Conservation (phyloP, 148 eudicot genomes). For the Camellia japonica region DNA sequence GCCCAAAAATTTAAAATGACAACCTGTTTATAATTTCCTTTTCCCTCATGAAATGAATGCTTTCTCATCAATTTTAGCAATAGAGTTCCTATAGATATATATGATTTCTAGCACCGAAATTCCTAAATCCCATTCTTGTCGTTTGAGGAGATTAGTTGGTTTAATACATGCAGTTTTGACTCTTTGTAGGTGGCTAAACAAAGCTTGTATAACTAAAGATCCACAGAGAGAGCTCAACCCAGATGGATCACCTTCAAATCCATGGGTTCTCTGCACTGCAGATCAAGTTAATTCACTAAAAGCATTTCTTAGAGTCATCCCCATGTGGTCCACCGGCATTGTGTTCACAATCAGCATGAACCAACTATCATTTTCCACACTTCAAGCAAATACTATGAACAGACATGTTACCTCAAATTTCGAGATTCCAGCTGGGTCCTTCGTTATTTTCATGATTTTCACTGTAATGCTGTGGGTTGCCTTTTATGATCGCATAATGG, state of each 20-base stretch:
- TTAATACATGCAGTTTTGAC: neutral
- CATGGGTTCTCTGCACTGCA: neutral
- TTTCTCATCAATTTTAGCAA: neutral
- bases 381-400: slow-evolving; percentile 22
- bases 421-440: slow-evolving; percentile 35
- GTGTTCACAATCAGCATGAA: neutral
- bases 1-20: too few species aligned
- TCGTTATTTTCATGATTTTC: slow-evolving; percentile 19
- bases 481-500: slow-evolving; percentile 33
- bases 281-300: slow-evolving; percentile 18
- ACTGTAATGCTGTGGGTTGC: slow-evolving; percentile 31
- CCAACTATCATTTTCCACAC: slow-evolving; percentile 12
- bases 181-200: slow-evolving; percentile 17
- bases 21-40: too few species aligned
- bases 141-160: too few species aligned
- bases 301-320: slow-evolving; percentile 12
- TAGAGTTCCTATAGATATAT: neutral
- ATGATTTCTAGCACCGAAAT: too few species aligned
- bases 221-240: neutral
- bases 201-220: slow-evolving; percentile 6
- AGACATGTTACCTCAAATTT: slow-evolving; percentile 15
- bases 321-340: slow-evolving; percentile 17
- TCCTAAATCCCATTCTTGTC: too few species aligned
- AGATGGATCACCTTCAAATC: slow-evolving; percentile 12
- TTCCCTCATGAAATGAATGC: too few species aligned